phyloP scores from a whole-genome alignment of 306 rosid species.

The Cotoneaster glaucophyllus region DNA sequence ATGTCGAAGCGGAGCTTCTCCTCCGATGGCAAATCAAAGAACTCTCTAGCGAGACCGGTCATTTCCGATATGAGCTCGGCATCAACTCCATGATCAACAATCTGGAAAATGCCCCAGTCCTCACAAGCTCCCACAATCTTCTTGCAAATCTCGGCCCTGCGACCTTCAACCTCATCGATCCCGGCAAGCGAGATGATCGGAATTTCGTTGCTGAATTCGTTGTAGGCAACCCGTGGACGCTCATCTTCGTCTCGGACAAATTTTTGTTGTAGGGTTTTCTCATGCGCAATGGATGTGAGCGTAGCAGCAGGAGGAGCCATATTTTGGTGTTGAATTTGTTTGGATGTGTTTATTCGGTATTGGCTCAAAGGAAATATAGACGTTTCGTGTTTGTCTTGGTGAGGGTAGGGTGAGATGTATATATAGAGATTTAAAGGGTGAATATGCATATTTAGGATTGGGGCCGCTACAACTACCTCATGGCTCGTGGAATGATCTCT shows the following conservation, averaged over 20 bases:
- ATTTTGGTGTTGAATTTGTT: neutral
- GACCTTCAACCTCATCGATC: constrained; percentile 42
- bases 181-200: constrained; percentile 80
- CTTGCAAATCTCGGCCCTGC: constrained; percentile 40
- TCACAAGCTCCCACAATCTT: constrained; percentile 77
- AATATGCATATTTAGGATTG: neutral
- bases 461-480: constrained; percentile 27
- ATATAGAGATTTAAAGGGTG: neutral
- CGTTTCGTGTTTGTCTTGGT: neutral
- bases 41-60: constrained; percentile 53
- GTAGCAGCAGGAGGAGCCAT: constrained; percentile 29
- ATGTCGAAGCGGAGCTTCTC: constrained; percentile 84
- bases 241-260: constrained; percentile 79
- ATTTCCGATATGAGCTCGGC: constrained; percentile 41
- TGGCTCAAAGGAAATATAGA: neutral
- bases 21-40: constrained; percentile 68
- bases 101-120: constrained; percentile 85
- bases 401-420: neutral
- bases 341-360: neutral
- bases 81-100: constrained; percentile 77
- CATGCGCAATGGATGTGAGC: constrained; percentile 48
- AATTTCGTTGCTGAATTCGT: constrained; percentile 61
- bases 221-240: constrained; percentile 80
- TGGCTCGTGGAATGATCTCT: neutral
- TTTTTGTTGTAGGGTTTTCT: constrained; percentile 42